Evolutionary conservation across 371 early-diverging fungal species (phyloP), one percentile per base, ranked within the genome.

Genomic region (Fennellomyces sp.): DNA sequence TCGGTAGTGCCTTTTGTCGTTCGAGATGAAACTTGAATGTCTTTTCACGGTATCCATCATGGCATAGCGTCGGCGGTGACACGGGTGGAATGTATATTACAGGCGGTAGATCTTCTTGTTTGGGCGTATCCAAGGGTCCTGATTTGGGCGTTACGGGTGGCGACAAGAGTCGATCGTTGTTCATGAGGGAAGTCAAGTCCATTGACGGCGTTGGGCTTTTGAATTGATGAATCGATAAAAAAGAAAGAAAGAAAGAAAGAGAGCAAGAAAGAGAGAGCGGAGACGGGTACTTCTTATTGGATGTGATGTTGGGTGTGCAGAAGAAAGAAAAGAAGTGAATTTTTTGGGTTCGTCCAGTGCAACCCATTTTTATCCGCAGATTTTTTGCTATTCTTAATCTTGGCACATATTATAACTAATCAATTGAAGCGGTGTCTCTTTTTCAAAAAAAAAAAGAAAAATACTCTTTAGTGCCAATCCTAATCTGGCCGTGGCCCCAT

Each of bases 121-220:
- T 25, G 15, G 23, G 10, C 23, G 45, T 45, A 45, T 45, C 45
- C 21, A 45, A 21, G 21, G 45, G 23, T 2, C 23, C 17, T 8
- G 45, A 21, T 50, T 65, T 65, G 13, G 68, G 68, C 28, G 72
- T 65, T 19, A 60, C 49, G 33, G 72, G 68, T 31, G 68, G 72
- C 13, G 72, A 72, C 45, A 66, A 31, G 11, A 66, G 50, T 21
- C 23, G 38, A 21, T 52, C 15, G 15, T 36, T 56, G 27, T 27
- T 39, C 56, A 42, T 62, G 26, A 41, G n/a, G 49, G 45, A 21
- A 6, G n/a, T 48, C 48, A 26, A 38, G 15, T 41, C 45, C 31
- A 30, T 35, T 61, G n/a, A n/a, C n/a, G n/a, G n/a, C n/a, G n/a
- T n/a, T n/a, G n/a, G n/a, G n/a, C n/a, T n/a, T n/a, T n/a, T 25